These are phyloP conservation scores for Spathaspora boniae DNA, from an alignment of 805 yeast species.

Conservation along the genomic window DNA sequence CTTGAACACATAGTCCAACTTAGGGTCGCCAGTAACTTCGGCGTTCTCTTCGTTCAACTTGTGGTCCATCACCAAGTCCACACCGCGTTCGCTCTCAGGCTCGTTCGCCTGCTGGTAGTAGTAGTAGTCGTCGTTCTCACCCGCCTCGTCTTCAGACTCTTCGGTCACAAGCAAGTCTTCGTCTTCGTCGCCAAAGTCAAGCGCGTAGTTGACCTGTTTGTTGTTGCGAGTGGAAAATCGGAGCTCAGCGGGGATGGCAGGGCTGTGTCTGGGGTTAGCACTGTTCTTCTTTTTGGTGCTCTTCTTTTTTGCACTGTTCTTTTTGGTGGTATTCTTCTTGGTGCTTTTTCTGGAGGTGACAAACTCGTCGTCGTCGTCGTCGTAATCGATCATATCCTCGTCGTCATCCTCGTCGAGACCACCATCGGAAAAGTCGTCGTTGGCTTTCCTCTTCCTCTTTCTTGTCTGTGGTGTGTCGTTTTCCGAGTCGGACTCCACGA, in stretches of 20 bases:
- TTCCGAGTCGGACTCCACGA: slow-evolving; percentile 37
- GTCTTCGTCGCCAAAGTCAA: slow-evolving; percentile 64
- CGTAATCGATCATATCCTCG: slow-evolving; percentile 11
- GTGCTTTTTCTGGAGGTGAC: slow-evolving; percentile 29
- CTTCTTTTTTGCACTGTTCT: slow-evolving; percentile 13
- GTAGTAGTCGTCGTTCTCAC: slow-evolving; percentile 30
- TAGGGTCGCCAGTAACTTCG: slow-evolving; percentile 49
- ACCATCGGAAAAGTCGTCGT: slow-evolving; percentile 15
- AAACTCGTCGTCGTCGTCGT: slow-evolving; percentile 17
- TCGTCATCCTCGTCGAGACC: slow-evolving; percentile 12
- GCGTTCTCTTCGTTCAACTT: slow-evolving; percentile 32
- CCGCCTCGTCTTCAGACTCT: slow-evolving; percentile 26
- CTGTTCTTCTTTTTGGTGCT: slow-evolving; percentile 8
- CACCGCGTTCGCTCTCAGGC: slow-evolving; percentile 30
- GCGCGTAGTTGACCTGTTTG: slow-evolving; percentile 68
- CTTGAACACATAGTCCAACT: slow-evolving; percentile 52
- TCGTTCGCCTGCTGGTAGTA: slow-evolving; percentile 31
- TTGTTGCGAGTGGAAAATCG: slow-evolving; percentile 76
- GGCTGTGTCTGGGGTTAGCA: neutral
- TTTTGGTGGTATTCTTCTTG: slow-evolving; percentile 31
- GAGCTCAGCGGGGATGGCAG: slow-evolving; percentile 38
- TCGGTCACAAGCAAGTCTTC: slow-evolving; percentile 46
- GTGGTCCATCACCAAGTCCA: slow-evolving; percentile 41
- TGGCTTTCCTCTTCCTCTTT: slow-evolving; percentile 17
- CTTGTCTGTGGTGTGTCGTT: slow-evolving; percentile 21